Evolutionary conservation across 345 rosid genomes (phyloP), one percentile per base, ranked within the genome.

Genomic region (Turnera subulata): DNA sequence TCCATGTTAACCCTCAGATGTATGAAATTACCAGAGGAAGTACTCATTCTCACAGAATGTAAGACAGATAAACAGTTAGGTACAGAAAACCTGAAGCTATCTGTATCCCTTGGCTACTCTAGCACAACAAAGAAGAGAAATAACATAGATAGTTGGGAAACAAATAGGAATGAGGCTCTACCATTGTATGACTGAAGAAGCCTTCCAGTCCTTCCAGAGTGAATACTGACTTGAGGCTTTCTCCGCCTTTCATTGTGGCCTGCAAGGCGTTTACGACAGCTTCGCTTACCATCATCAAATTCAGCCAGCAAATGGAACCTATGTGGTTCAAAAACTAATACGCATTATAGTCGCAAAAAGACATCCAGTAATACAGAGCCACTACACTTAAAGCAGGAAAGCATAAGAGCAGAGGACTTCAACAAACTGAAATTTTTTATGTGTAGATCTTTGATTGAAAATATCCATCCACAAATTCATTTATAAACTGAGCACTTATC

Each of bases 171-270:
- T 13, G 39, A 22, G 37, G 29, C 20, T 37, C 15, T 73, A 86
- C 90, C 93, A 69, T 75, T 71, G 74, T 73, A 72, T 6, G 78
- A 40, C 45, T 56, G 74, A 67, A 80, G 62, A 64, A 75, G 59
- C 70, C 73, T 84, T 32, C 67, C 87, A 17, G 57, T 54, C 55
- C 77, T 73, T 61, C 84, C 72, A 1, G 82, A 76, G 20, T 50
- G 51, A 56, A 40, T 6, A 49, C 46, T 50, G 42, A 32, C 69
- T 53, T 69, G 77, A 50, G 80, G 76, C 54, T 71, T 76, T 58
- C 80, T 68, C 54, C 80, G 56, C 7, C 80, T 71, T 43, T 71
- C 73, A 54, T 76, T 76, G 60, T 76, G 80, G 35, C 76, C 76
- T 40, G 80, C 76, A 43, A 76, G 71, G 53, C 80, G 80, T 58